Conservation (phyloP, 805 yeast species). For the Saturnispora dispora region DNA sequence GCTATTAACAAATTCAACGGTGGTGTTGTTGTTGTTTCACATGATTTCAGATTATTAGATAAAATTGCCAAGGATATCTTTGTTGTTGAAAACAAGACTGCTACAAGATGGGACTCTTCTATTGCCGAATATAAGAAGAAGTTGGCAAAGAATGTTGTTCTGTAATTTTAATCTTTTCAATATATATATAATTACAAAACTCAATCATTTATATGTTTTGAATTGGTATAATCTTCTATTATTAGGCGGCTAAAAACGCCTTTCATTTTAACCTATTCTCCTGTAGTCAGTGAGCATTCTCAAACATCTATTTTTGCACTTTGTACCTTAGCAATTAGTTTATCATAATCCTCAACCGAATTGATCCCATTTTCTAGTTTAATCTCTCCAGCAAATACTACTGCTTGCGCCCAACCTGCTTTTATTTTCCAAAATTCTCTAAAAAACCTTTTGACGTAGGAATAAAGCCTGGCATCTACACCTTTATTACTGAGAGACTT, state of each 20-base stretch:
- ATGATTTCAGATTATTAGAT: slow-evolving; percentile 96
- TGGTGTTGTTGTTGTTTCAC: slow-evolving; percentile 97
- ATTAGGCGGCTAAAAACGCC: not conserved
- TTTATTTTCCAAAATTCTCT: slow-evolving; percentile 71
- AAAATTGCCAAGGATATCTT: slow-evolving; percentile 95
- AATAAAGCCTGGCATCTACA: slow-evolving; percentile 39
- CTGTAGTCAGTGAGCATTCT: not conserved
- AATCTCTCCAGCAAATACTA: slow-evolving; percentile 77
- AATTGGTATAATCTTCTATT: not conserved
- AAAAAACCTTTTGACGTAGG: slow-evolving; percentile 28
- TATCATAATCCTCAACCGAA: slow-evolving; percentile 8
- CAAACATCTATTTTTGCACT: not conserved
- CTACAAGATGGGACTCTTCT: slow-evolving; percentile 92
- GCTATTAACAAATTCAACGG: slow-evolving; percentile 93
- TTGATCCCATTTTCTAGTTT: slow-evolving; percentile 59
- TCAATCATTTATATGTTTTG: not conserved
- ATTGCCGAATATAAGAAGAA: slow-evolving; percentile 89
- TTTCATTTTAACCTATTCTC: not conserved
- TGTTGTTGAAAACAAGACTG: slow-evolving; percentile 92
- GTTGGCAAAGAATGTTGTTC: slow-evolving; percentile 84
- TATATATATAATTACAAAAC: not conserved
- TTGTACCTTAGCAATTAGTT: slow-evolving; percentile 4
- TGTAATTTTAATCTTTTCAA: slow-evolving; percentile 28
- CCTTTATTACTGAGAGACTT: slow-evolving; percentile 10
- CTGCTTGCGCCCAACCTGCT: slow-evolving; percentile 99